These are phyloP conservation scores for Yamadazyma blattariae DNA, from an alignment of 1,139 yeast species.

Conservation along the genomic window DNA sequence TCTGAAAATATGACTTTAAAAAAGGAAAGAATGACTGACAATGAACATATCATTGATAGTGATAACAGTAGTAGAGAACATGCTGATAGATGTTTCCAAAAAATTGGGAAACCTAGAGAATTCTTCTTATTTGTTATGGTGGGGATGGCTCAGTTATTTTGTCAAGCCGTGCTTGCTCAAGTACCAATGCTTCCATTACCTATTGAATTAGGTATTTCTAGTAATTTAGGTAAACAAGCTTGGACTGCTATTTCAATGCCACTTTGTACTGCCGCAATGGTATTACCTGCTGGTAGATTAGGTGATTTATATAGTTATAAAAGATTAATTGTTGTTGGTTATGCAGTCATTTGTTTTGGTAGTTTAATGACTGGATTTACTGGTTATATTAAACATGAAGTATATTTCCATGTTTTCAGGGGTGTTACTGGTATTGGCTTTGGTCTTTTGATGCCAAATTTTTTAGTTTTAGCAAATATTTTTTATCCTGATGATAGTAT, in stretches of 20 bases:
- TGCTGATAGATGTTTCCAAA: not conserved
- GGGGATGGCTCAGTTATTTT: constrained; percentile 1
- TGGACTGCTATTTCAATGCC: constrained; percentile 61
- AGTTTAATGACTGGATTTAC: constrained; percentile 49
- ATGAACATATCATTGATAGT: too few species aligned
- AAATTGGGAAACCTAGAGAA: constrained; percentile 1
- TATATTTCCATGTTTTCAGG: constrained; percentile 48
- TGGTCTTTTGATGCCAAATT: constrained; percentile 53
- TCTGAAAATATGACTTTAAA: too few species aligned
- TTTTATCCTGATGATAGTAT: constrained; percentile 39
- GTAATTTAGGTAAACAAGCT: constrained; percentile 38
- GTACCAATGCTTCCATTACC: constrained; percentile 35
- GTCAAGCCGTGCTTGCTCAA: constrained; percentile 46
- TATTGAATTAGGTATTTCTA: constrained; percentile 14
- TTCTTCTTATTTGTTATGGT: constrained; percentile 21
- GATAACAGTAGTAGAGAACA: too few species aligned
- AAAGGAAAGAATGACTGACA: too few species aligned
- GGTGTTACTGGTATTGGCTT: constrained; percentile 60
- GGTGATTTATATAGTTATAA: constrained; percentile 63
- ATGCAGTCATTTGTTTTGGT: constrained; percentile 45
- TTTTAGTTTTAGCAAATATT: constrained; percentile 50
- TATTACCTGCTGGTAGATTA: constrained; percentile 53
- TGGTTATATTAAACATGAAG: constrained; percentile 31
- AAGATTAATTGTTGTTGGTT: constrained; percentile 43
- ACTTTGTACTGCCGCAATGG: constrained; percentile 57